Conservation (phyloP, 805 yeast species). For the Debaryomyces hansenii region DNA sequence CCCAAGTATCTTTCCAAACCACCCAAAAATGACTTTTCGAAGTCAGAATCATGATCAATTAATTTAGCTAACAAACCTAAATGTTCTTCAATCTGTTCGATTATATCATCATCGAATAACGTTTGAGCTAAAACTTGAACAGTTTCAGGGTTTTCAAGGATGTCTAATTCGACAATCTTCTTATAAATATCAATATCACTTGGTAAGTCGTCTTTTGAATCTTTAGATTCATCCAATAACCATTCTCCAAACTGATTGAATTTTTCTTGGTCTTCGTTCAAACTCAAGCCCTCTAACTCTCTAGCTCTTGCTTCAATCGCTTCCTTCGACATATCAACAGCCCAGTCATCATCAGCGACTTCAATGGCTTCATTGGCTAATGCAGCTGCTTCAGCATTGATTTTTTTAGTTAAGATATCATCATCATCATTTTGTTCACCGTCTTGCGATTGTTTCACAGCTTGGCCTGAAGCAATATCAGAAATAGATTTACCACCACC, state of each 20-base stretch:
- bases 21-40: slow-evolving; percentile 88
- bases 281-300: slow-evolving; percentile 69
- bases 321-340: slow-evolving; percentile 95
- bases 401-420: slow-evolving; percentile 73
- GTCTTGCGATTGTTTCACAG: slow-evolving; percentile 14
- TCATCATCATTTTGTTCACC: slow-evolving; percentile 50
- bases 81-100: slow-evolving; percentile 71
- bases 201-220: slow-evolving; percentile 62
- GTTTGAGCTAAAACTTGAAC: slow-evolving; percentile 92
- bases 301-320: slow-evolving; percentile 91
- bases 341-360: slow-evolving; percentile 92
- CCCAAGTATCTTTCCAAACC: slow-evolving; percentile 95
- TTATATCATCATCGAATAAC: slow-evolving; percentile 75
- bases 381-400: slow-evolving; percentile 80
- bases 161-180: slow-evolving; percentile 77
- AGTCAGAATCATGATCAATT: slow-evolving; percentile 57
- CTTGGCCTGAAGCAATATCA: slow-evolving; percentile 64
- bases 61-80: slow-evolving; percentile 80
- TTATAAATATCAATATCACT: slow-evolving; percentile 90
- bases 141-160: slow-evolving; percentile 69
- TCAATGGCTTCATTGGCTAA: slow-evolving; percentile 49
- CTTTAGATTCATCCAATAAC: slow-evolving; percentile 57
- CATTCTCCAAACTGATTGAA: slow-evolving; percentile 88
- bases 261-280: slow-evolving; percentile 47
- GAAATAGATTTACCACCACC: slow-evolving; percentile 84